Evolutionary conservation across 2,329 filamentous ascomycete species (phyloP).

Genomic region (Bertia moriformis): DNA sequence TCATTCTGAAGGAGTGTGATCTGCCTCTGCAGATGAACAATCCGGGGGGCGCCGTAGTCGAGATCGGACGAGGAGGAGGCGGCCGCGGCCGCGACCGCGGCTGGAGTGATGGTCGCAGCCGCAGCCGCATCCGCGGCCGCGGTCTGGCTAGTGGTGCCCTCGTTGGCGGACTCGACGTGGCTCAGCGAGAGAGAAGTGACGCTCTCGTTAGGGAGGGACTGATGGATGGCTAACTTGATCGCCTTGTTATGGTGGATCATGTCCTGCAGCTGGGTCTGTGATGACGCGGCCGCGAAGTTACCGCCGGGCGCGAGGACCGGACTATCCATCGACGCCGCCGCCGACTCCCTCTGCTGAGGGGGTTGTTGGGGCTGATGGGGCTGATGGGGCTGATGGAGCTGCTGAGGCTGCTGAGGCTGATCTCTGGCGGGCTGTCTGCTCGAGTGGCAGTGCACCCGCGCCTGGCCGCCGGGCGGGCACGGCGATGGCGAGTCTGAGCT

Average conservation of each 20-base stretch:
- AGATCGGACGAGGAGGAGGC: conserved; percentile 3
- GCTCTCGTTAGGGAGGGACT: conserved; percentile 41
- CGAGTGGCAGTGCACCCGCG: conserved; percentile 31
- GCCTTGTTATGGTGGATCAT: conserved; percentile 44
- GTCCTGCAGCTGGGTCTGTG: conserved; percentile 42
- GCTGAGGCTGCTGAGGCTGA: too few species aligned
- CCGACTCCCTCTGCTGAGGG: conserved; percentile 22
- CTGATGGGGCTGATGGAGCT: too few species aligned
- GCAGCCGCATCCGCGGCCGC: conserved; percentile 9
- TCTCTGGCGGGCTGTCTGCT: conserved; percentile 33
- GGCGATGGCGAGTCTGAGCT: conserved; percentile 33
- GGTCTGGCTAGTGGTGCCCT: conserved; percentile 10
- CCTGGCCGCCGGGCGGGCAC: conserved; percentile 18
- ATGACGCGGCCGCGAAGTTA: conserved; percentile 27
- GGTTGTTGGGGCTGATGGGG: too few species aligned
- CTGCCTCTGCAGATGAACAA: conserved; percentile 52
- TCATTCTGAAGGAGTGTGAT: conserved; percentile 68
- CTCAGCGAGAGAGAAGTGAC: conserved; percentile 35
- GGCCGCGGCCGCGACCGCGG: conserved; percentile 10
- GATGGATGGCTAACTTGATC: conserved; percentile 38
- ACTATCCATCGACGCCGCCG: conserved; percentile 34
- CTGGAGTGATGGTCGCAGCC: conserved; percentile 10
- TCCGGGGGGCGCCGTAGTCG: conserved; percentile 17
- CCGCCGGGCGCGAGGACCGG: conserved; percentile 44
- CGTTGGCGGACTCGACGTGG: conserved; percentile 22